phyloP scores from a whole-genome alignment of 306 rosid genomes.

The Ormosia semicastrata region DNA sequence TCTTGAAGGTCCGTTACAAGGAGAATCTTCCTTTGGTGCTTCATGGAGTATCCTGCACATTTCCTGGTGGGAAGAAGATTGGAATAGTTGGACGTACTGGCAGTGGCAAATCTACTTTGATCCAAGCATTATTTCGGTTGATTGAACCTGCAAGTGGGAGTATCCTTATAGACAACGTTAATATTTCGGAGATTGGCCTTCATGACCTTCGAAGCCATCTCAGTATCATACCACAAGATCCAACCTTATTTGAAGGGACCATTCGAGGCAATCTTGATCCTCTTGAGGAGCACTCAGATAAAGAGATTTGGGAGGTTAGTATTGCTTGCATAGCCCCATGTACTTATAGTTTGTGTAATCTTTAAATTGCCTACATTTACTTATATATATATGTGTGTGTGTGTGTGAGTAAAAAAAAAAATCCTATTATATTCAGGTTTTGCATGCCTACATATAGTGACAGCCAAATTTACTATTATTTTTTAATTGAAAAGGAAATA shows the following conservation, averaged over 20 bases:
- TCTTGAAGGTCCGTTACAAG: slow-evolving; percentile 87
- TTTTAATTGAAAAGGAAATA: background rate
- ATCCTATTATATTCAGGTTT: background rate
- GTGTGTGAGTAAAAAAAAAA: background rate
- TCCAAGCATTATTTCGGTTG: slow-evolving; percentile 92
- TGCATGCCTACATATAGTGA: background rate
- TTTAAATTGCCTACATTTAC: background rate
- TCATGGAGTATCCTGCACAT: slow-evolving; percentile 75
- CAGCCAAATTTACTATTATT: background rate
- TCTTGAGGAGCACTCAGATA: slow-evolving; percentile 93
- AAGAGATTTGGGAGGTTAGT: slow-evolving; percentile 89
- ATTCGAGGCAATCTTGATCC: slow-evolving; percentile 94
- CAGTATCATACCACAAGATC: slow-evolving; percentile 98
- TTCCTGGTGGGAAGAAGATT: slow-evolving; percentile 92
- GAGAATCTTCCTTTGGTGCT: slow-evolving; percentile 95
- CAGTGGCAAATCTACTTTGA: slow-evolving; percentile 96
- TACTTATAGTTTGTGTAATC: background rate
- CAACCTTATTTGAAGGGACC: slow-evolving; percentile 96
- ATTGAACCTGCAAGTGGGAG: slow-evolving; percentile 81
- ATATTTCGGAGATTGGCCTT: slow-evolving; percentile 83
- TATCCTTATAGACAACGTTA: slow-evolving; percentile 75
- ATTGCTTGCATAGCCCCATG: slow-evolving; percentile 1
- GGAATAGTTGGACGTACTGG: slow-evolving; percentile 99
- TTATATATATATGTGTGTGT: background rate
- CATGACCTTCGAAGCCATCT: slow-evolving; percentile 96